Conservation (phyloP, 1,139 yeast species). For the Pichia sp. region DNA sequence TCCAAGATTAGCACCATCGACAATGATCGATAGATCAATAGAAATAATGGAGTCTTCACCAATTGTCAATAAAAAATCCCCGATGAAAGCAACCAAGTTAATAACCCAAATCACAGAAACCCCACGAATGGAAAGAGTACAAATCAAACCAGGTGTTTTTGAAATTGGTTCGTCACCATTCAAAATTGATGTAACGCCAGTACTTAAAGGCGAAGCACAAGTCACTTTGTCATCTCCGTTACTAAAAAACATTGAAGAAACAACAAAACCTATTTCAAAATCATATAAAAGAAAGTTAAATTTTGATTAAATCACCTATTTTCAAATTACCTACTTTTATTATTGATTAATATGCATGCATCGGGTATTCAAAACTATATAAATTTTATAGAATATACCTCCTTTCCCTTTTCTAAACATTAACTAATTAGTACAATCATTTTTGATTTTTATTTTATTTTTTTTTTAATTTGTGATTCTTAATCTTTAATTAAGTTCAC, state of each 20-base stretch:
- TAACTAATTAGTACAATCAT: background rate
- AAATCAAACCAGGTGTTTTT: slow-evolving; percentile 15
- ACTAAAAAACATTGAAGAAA: background rate
- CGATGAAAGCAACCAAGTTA: background rate
- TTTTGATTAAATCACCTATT: slow-evolving; percentile 12
- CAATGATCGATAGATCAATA: background rate
- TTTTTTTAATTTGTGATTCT: background rate
- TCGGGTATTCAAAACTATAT: background rate
- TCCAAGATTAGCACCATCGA: background rate
- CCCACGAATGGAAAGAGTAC: slow-evolving; percentile 12
- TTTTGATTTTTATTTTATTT: background rate
- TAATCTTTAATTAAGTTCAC: slow-evolving; percentile 36
- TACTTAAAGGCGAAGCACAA: background rate
- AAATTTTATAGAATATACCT: background rate
- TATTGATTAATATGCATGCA: background rate
- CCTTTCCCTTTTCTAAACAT: slow-evolving; percentile 11
- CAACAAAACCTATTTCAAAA: background rate
- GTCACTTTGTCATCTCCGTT: slow-evolving; percentile 4
- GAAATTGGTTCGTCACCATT: slow-evolving; percentile 18
- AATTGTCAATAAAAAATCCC: background rate
- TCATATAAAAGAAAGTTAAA: slow-evolving; percentile 19
- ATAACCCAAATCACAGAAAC: slow-evolving; percentile 9
- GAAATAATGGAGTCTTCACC: background rate
- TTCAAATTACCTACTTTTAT: background rate
- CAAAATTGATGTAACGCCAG: slow-evolving; percentile 1